Evolutionary conservation across 2,329 filamentous ascomycete species (phyloP).

Genomic region (Blumeria hordei): DNA sequence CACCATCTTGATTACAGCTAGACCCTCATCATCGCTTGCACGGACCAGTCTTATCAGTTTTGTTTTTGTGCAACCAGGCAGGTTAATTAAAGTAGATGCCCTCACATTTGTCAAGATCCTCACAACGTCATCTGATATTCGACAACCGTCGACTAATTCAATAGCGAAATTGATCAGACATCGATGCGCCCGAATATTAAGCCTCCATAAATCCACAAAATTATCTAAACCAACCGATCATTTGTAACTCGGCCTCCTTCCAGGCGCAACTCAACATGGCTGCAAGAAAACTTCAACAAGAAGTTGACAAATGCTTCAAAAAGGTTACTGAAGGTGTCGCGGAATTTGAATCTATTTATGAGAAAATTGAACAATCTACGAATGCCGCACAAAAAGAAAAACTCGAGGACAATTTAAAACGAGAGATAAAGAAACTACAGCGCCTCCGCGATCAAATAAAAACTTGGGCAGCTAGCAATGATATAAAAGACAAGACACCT

Average conservation of each 20-base stretch:
- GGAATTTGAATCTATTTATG: conserved; percentile 85
- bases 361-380: conserved; percentile 83
- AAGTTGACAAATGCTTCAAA: conserved; percentile 99
- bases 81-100: too few species aligned
- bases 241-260: too few species aligned
- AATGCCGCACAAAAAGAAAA: conserved; percentile 96
- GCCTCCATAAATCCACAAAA: conserved; percentile 5
- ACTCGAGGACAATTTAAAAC: conserved; percentile 90
- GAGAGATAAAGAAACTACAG: conserved; percentile 99
- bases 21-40: too few species aligned
- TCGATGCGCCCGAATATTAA: too few species aligned
- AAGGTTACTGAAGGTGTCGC: conserved; percentile 83
- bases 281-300: conserved; percentile 84
- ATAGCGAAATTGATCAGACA: too few species aligned
- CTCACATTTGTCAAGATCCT: too few species aligned
- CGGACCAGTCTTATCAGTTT: too few species aligned
- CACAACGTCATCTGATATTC: too few species aligned
- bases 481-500: conserved; percentile 98
- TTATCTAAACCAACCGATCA: conserved; percentile 7
- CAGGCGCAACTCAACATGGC: conserved; percentile 39
- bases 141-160: too few species aligned
- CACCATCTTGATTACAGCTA: too few species aligned
- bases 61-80: too few species aligned
- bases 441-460: conserved; percentile 96
- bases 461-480: conserved; percentile 94